Evolutionary conservation across 2,329 filamentous ascomycete genomes (phyloP), one percentile per base, ranked within the genome.

Genomic region (Rutstroemia sp.): DNA sequence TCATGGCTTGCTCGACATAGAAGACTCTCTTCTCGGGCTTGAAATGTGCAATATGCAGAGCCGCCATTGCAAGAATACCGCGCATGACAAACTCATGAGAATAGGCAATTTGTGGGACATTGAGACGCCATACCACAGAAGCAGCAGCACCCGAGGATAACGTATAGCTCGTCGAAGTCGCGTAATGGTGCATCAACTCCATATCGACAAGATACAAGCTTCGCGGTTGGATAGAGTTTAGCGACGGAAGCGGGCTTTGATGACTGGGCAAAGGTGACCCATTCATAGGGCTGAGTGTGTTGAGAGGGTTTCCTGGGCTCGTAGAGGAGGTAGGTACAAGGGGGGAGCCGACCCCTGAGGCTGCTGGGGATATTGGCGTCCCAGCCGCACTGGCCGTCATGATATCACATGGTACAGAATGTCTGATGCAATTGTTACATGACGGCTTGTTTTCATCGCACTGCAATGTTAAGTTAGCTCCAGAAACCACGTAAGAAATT

Each of bases 131-230:
- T 30, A 79, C 71, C 36, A 71, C 69, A 42, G 73, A 73, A 3
- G 78, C 59, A 6, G 67, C 61, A 0, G 73, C 68, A 39, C 76
- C 72, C 6, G 67, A 68, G 4, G 73, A 73, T 3, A 81, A 65
- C 0, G 77, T 79, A n/a, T 71, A 68, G 51, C 72, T 73, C 0
- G 78, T 81, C 9, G 73, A 73, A 0, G 73, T 76, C 46, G 72
- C 73, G 60, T 73, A 81, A 65, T 81, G 77, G 62, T 81, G 77
- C 6, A 82, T 69, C 1, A 82, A 71, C 60, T 81, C 77, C 8
- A 80, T 70, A 47, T 80, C 76, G 10, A 73, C 62, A 1, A 76
- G 60, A 23, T 23, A 47, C 9, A 46, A 56, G 30, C 4, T 30
- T 23, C 27, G 30, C 16, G 44, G 21, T 51, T 39, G 21, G 36